These are phyloP conservation scores for Pelargonium myrrhifolium DNA, from an alignment of 441 rosid genomes.

Conservation along the genomic window DNA sequence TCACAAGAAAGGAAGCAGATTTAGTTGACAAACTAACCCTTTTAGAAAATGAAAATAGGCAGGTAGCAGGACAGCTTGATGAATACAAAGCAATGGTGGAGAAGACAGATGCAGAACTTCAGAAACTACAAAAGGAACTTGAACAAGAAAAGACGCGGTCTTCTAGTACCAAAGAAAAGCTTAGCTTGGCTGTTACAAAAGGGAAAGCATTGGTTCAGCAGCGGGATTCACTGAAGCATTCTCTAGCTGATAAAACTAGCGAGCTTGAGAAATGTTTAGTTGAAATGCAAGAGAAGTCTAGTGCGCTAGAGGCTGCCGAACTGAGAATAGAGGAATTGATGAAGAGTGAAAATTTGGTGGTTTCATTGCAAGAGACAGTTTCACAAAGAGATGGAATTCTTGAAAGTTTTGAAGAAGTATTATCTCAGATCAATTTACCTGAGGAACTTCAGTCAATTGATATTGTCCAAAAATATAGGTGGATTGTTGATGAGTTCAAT, in stretches of 20 bases:
- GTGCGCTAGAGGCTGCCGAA: conserved; percentile 54
- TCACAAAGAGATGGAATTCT: conserved; percentile 39
- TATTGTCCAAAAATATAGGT: conserved; percentile 26
- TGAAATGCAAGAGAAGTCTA: conserved; percentile 56
- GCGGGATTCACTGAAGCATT: conserved; percentile 71
- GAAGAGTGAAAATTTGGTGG: conserved; percentile 43
- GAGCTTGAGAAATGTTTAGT: conserved; percentile 66
- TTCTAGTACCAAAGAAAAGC: conserved; percentile 82
- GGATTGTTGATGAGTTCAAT: conserved; percentile 16
- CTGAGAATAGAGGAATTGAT: conserved; percentile 45
- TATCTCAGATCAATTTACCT: conserved; percentile 40
- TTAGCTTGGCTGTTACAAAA: conserved; percentile 88
- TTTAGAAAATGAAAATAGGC: conserved; percentile 50
- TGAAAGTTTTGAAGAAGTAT: conserved; percentile 44
- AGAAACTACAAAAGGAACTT: conserved; percentile 42
- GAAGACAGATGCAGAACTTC: conserved; percentile 39
- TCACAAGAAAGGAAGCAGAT: conserved; percentile 50
- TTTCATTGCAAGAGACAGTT: conserved; percentile 56
- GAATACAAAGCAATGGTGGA: conserved; percentile 40
- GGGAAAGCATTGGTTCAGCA: conserved; percentile 93
- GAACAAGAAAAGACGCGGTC: conserved; percentile 74
- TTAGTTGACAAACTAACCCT: conserved; percentile 38
- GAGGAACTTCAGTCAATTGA: conserved; percentile 53
- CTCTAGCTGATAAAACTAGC: conserved; percentile 55
- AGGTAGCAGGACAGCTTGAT: conserved; percentile 50